A percentile compares a stretch with the other conserved stretches of the same genome.
Evolutionary conservation across 2,329 filamentous ascomycete genomes (phyloP).

Genomic region (Diaporthe sp.): DNA sequence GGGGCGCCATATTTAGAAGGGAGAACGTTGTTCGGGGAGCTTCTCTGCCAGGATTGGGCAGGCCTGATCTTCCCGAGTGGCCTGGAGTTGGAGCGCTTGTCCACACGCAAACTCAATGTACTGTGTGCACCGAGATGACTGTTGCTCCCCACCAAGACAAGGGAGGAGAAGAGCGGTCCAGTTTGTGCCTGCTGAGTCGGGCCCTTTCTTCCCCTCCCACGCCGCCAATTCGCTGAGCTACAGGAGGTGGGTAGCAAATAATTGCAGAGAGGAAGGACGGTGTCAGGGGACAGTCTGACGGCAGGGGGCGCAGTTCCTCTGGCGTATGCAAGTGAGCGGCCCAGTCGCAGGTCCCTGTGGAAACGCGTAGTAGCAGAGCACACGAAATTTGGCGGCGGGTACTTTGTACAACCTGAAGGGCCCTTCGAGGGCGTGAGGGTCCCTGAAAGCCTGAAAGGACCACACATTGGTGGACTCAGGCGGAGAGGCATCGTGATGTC

Average conservation of each 20-base stretch:
- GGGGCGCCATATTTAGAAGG: constrained; percentile 31
- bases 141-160: constrained; percentile 23
- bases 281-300: constrained; percentile 40
- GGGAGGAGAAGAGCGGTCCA: constrained; percentile 1
- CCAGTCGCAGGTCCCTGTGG: constrained; percentile 28
- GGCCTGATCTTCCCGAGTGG: constrained; percentile 8
- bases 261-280: constrained; percentile 27
- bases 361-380: constrained; percentile 8
- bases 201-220: constrained; percentile 15
- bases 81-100: constrained; percentile 27
- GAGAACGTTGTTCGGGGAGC: constrained; percentile 19
- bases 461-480: constrained; percentile 20
- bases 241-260: constrained; percentile 35
- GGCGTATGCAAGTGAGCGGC: constrained; percentile 37
- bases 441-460: constrained; percentile 19
- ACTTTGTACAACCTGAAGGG: constrained; percentile 24
- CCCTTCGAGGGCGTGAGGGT: constrained; percentile 26
- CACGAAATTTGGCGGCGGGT: constrained; percentile 22
- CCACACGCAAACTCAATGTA: constrained; percentile 17
- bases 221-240: constrained; percentile 33
- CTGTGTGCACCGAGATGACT: constrained; percentile 31
- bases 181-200: constrained; percentile 25
- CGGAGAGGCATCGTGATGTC: constrained; percentile 38
- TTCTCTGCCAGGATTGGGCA: constrained; percentile 23
- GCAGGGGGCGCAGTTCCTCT: constrained; percentile 39